Conservation (phyloP, 495 filamentous ascomycete species). For the Trichocladium uniseriatum region DNA sequence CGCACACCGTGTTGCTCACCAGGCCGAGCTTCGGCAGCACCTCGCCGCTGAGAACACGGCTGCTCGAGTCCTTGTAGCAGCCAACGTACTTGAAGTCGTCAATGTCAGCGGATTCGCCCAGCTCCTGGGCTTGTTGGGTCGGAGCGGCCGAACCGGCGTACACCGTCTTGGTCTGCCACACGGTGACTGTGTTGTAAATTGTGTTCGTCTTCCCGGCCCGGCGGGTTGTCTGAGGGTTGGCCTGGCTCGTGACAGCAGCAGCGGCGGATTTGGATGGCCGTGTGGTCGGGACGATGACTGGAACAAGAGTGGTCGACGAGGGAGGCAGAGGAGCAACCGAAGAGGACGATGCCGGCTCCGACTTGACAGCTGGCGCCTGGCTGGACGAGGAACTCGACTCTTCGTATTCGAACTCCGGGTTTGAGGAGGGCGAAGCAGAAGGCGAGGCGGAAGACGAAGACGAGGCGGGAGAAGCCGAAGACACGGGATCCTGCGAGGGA, state of each 20-base stretch:
- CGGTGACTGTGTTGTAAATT: slow-evolving; percentile 36
- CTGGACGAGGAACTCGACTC: neutral
- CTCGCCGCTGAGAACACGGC: slow-evolving; percentile 33
- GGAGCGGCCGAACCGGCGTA: slow-evolving; percentile 23
- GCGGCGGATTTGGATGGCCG: neutral
- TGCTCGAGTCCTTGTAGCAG: slow-evolving; percentile 25
- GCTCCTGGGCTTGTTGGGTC: slow-evolving; percentile 8
- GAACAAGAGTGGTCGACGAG: slow-evolving; percentile 6
- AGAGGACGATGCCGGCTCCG: neutral
- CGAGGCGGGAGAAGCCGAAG: slow-evolving; percentile 4
- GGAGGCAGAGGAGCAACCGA: neutral
- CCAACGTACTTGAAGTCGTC: slow-evolving; percentile 26
- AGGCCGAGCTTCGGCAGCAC: slow-evolving; percentile 33
- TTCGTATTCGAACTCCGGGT: neutral
- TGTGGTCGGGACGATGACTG: slow-evolving; percentile 1
- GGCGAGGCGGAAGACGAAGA: slow-evolving; percentile 21
- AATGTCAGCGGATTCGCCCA: slow-evolving; percentile 7
- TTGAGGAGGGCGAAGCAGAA: neutral
- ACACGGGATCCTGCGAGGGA: neutral
- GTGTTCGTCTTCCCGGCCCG: slow-evolving; percentile 21
- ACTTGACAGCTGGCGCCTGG: neutral
- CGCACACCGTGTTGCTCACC: slow-evolving; percentile 51
- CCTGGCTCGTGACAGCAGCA: slow-evolving; percentile 8
- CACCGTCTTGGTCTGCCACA: slow-evolving; percentile 41
- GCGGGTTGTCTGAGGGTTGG: slow-evolving; percentile 23